Evolutionary conservation across 192 early-diverging fungal genomes (phyloP), one percentile per base, ranked within the genome.

Genomic region (Coemansia sp.): DNA sequence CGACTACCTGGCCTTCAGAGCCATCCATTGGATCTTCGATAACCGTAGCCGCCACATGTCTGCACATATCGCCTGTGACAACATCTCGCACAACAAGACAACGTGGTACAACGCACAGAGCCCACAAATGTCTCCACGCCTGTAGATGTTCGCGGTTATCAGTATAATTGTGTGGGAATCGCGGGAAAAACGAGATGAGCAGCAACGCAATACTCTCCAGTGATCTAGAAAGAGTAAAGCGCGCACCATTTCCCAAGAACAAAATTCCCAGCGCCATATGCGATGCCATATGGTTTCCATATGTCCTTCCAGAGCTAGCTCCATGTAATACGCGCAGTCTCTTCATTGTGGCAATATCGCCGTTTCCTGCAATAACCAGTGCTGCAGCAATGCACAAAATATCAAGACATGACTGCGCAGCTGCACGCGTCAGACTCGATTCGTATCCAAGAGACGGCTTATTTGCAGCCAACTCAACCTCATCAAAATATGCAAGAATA

Each of bases 341-440:
- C 38, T 78, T 64, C 34, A 92, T 73, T 4, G 88, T 68, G 9
- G 85, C 83, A 10, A 88, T 57, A 60, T 92, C 76, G 4, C 94
- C 94, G 7, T 87, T 88, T 25, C 94, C 95, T 7, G 93, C 91
- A 73, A 93, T 84, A 0, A 98, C 86, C 54, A 93, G 83, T 1
- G 88, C 83, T 0, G 85, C 69, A 5, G 88, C 79, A 2, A 86
- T 72, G 4, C 84, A 66, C 5, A 90, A 32, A 3, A 91, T 85
- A 68, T 93, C 90, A 4, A 93, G 57, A 66, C 93, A 93, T 6
- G 78, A 69, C 32, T 85, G 81, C 3, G 87, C 83, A 7, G 86
- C 71, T 3, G 75, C 72, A 25, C 83, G 84, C 27, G 88, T 92
- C 50, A 93, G 56, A 30, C 62, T 68, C 5, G 73, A 25, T 51